phyloP scores from a whole-genome alignment of 495 filamentous ascomycete species.

The Aspergillus panamensis region DNA sequence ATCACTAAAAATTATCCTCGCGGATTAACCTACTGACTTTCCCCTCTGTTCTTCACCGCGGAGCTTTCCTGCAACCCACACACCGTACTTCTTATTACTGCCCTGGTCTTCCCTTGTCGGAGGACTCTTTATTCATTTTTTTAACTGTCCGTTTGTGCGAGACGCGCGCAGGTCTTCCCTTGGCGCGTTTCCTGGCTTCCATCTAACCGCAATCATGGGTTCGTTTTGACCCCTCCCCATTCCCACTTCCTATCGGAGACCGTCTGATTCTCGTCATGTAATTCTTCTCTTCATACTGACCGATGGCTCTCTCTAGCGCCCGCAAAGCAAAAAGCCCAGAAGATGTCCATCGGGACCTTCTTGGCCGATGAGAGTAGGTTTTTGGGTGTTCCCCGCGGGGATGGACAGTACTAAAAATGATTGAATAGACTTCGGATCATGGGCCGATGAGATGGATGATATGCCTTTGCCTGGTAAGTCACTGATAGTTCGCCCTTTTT shows the following conservation, averaged over 20 bases:
- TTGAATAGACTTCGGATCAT: slow-evolving; percentile 75
- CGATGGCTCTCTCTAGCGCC: slow-evolving; percentile 57
- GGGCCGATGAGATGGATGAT: slow-evolving; percentile 98
- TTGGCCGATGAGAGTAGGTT: slow-evolving; percentile 77
- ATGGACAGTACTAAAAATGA: slow-evolving; percentile 36
- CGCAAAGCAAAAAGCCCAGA: slow-evolving; percentile 79
- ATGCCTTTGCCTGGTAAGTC: slow-evolving; percentile 67
- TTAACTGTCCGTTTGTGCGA: slow-evolving; percentile 27
- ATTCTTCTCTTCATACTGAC: slow-evolving; percentile 19
- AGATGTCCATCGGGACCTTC: slow-evolving; percentile 92
- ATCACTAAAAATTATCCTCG: slow-evolving; percentile 50
- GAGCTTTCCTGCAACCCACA: slow-evolving; percentile 31
- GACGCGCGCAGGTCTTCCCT: slow-evolving; percentile 43
- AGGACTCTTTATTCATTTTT: slow-evolving; percentile 24
- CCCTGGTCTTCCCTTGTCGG: slow-evolving; percentile 14
- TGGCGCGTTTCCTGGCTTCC: slow-evolving; percentile 44
- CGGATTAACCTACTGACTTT: slow-evolving; percentile 44
- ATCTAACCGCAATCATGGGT: slow-evolving; percentile 82
- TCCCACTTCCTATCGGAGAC: slow-evolving; percentile 8
- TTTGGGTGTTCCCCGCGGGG: slow-evolving; percentile 16
- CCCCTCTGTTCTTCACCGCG: slow-evolving; percentile 45
- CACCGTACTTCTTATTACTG: slow-evolving; percentile 11
- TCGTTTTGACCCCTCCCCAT: slow-evolving; percentile 39
- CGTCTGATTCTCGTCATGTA: neutral
- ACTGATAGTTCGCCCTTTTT: slow-evolving; percentile 10